Evolutionary conservation across 2,329 filamentous ascomycete species (phyloP), one percentile per base, ranked within the genome.

Genomic region (Fonsecaea erecta): DNA sequence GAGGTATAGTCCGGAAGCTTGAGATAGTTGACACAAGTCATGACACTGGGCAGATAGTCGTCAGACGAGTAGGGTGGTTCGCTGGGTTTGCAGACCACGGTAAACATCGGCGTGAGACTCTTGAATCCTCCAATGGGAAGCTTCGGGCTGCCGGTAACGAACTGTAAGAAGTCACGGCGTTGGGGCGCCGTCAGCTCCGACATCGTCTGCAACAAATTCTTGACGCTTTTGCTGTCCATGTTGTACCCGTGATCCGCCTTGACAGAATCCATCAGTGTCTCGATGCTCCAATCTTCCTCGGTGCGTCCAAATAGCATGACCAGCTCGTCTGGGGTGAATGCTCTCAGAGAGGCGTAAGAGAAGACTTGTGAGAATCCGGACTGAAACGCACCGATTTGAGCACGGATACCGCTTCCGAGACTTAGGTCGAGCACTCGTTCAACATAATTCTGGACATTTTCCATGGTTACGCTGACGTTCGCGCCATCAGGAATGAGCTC

Each of bases 21-120:
- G 73, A 99, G 87, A 77, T 99, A 99, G 78, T 99, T 99, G 79
- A 97, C 95, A 77, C 96, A 99, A 11, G 96, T 99, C 96, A 99
- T 99, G 77, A 99, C 96, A 76, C 93, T 98, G 12, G 96, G 95
- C n/a, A 99, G 85, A 74, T 98, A 99, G 80, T 99, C 95, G 75
- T 99, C 95, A 3, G 94, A 94, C 2, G 89, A 90, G 77, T 93
- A 95, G 1, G 95, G 95, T 16, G 92, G 88, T 75, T 99, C 95
- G 77, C 92, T 96, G n/a, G 94, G 94, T 78, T 97, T 97, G 84
- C 95, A 98, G 51, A 99, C 95, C 68, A 99, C 95, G 2, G 95
- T 99, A 76, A 99, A 98, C 89, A 98, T 97, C 21, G 95, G 95
- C 1, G 93, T 98, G 68, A 99, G 86, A 77, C 89, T 91, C 81